Base-by-base conservation (phyloP, 257 asterid species). In the Solanum neorickii region DNA sequence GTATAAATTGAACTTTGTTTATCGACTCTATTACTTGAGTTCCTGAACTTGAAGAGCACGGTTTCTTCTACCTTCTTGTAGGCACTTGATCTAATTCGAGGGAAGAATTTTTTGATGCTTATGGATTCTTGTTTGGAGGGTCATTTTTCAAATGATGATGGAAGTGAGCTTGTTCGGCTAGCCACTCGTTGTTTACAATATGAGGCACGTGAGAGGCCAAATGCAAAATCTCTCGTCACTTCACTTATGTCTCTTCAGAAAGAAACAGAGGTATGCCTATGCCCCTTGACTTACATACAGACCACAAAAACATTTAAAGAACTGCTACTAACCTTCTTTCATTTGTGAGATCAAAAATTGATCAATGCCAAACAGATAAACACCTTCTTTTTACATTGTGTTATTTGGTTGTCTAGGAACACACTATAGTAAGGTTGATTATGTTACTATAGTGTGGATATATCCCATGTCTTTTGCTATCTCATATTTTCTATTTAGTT, bases 51-150 rank as follows among this genome's bases (percentile, higher is more conserved):
- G 87, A 60, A 86, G 73, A 33, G 13, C 47, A 3, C 25, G 41
- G 27, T 25, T 20, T 65, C 41, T 49, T 60, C 84, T 35, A 20
- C 60, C 70, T 37, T 86, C 72, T 88, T 46, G 6, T 85, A 96
- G 98, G 99, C 98, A 23, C 99, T 96, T 85, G 99, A 96, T 93
- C 93, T 96, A 15, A 96, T 96, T 65, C 95, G 98, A 11, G 94
- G 92, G 46, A 91, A 91, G 92, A 96, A 96, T 88, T 92, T 94
- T 78, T 93, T 92, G 87, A 95, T 92, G 96, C 94, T 96, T 47
- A 96, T 94, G 89, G 99, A 96, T 93, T 96, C 99, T 76, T 95
- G 98, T 88, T 88, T 96, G 91, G 99, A 96, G 92, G 99, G 99
- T 25, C 98, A 95, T 85, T 93, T 95, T 86, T 95, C 99, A 13